Percentiles rank a stretch among this genome's conserved stretches.
Conservation (phyloP, 2,329 filamentous ascomycete genomes). For the Xylogone sp. region DNA sequence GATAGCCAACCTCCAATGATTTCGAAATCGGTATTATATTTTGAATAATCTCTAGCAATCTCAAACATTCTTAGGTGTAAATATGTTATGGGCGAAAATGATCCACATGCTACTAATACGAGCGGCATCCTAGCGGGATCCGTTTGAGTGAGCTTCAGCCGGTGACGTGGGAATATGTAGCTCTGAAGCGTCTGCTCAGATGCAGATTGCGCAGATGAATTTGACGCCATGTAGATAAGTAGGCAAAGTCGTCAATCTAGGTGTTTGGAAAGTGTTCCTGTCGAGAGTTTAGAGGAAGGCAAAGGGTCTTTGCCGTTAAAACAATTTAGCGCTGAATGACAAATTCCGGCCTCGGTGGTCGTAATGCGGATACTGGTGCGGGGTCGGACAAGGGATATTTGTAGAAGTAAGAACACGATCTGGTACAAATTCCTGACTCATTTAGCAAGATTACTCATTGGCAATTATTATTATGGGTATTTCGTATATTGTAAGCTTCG, state of each 20-base stretch:
- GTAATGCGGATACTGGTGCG: neutral
- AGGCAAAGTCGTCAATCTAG: neutral
- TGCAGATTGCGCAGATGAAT: conserved; percentile 8
- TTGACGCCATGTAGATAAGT: conserved; percentile 11
- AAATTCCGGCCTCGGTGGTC: neutral
- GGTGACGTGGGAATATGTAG: conserved; percentile 36
- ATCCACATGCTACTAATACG: conserved; percentile 66
- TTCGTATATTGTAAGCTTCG: no score
- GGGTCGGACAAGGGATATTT: neutral
- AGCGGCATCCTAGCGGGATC: conserved; percentile 57
- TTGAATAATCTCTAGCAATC: conserved; percentile 55
- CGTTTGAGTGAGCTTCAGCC: conserved; percentile 50
- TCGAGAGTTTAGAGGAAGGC: neutral
- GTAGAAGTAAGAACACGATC: neutral
- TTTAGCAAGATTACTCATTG: neutral
- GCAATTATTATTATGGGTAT: no score
- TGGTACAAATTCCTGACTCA: neutral
- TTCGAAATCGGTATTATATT: conserved; percentile 64
- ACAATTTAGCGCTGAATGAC: neutral
- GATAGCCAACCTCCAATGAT: conserved; percentile 82
- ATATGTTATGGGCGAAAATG: conserved; percentile 72
- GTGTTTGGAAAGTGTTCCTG: neutral
- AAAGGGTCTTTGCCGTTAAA: neutral
- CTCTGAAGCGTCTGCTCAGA: conserved; percentile 20
- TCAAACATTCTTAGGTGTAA: conserved; percentile 84